Evolutionary conservation across 2,329 filamentous ascomycete species (phyloP), one percentile per base, ranked within the genome.

Genomic region (Tolypocladium pustulatum): DNA sequence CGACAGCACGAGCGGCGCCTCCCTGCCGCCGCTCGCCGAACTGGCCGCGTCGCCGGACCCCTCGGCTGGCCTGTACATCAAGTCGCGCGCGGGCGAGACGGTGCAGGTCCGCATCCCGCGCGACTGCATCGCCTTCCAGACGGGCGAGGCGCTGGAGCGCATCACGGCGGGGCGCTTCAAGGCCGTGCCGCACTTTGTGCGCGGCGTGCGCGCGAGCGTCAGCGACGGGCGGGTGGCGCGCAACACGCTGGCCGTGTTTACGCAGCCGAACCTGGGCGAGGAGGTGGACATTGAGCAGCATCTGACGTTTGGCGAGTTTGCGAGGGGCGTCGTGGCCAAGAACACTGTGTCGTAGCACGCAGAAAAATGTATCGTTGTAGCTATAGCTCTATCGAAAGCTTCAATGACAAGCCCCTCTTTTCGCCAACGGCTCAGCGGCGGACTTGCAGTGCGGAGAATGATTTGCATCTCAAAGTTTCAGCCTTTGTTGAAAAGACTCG

Each of bases 161-260:
- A 97, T 99, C 69, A 97, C 93, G 0, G 78, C 82, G n/a, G 94
- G 94, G 12, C 86, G 84, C 68, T 96, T 99, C 78, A 90, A 88
- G 73, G 94, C 94, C 1, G 94, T 97, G 61, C 93, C 94, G 64
- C 94, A 99, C 77, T 97, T 96, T 72, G 94, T 99, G 10, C 82
- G 88, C 64, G 93, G 92, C 0, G 86, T 88, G 5, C 80, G 82
- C 63, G 77, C 82, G 1, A 81, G 78, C 52, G 75, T 72, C 41
- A 72, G 78, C 59, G 76, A 74, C 17, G 77, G 76, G 2, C 75
- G 76, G 34, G 81, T 92, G 60, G 89, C 88, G 34, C 78, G 88
- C 60, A 97, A 97, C 75, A 99, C 94, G 12, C 75, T 99, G 64
- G 94, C 94, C 0, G 91, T 97, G 12, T 99, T 97, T 69, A 99